Evolutionary conservation across 2,329 filamentous ascomycete species (phyloP).

Genomic region (Colletotrichum cordylinicola): DNA sequence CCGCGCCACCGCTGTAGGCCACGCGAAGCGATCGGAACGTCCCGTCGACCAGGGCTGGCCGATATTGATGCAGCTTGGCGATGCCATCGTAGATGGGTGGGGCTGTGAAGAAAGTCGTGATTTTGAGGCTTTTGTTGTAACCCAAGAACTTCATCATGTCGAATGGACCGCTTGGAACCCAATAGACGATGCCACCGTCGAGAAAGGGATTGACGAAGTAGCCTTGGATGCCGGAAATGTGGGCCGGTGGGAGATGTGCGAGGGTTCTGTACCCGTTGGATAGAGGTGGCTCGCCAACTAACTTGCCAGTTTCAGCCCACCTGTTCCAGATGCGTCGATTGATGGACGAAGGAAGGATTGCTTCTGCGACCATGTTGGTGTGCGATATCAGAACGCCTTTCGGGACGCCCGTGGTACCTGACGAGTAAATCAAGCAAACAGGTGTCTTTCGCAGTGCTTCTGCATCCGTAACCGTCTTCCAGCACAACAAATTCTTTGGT

Average conservation of each 20-base stretch:
- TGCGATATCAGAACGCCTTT: not conserved
- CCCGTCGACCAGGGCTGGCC: not conserved
- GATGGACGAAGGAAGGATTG: not conserved
- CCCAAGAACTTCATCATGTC: not conserved
- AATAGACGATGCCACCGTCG: conserved; percentile 4
- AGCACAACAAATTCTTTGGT: not conserved
- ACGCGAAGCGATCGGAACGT: not conserved
- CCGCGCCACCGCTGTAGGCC: not conserved
- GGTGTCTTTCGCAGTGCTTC: not conserved
- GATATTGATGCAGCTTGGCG: not conserved
- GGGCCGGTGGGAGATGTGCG: conserved; percentile 4
- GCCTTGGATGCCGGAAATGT: conserved; percentile 4
- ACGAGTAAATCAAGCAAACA: not conserved
- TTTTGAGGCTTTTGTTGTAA: not conserved
- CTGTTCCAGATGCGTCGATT: not conserved
- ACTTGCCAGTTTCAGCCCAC: not conserved
- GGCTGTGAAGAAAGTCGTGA: not conserved
- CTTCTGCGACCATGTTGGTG: not conserved
- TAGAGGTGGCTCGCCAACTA: not conserved
- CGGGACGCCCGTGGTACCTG: not conserved
- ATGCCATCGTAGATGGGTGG: conserved; percentile 7
- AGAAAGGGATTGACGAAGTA: conserved; percentile 7
- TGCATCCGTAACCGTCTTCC: not conserved
- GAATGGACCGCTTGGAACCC: not conserved
- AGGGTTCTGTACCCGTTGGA: not conserved